Conservation (phyloP, 768 basidiomycete species). For the Phanerodontia chrysosporium region DNA sequence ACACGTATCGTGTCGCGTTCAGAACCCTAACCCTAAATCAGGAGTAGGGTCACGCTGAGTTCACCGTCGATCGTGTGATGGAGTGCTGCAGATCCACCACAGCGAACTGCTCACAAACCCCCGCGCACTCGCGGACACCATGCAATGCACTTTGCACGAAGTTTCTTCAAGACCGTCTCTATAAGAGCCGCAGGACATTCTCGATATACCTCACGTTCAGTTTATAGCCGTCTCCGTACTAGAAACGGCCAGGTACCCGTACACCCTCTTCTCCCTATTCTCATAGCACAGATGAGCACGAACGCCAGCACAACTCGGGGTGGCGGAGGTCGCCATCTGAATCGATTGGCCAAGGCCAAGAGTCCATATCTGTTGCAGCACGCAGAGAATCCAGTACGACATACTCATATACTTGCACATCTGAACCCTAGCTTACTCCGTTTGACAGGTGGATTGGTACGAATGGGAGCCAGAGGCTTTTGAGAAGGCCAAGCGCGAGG, state of each 20-base stretch:
- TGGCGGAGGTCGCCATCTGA: constrained; percentile 1
- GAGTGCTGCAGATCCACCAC: not conserved
- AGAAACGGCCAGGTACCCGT: not conserved
- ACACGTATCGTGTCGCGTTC: not conserved
- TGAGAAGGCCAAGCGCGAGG: constrained; percentile 21
- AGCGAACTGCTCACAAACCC: not conserved
- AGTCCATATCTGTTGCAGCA: constrained; percentile 25
- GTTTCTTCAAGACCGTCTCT: not conserved
- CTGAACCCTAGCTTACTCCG: too few species aligned
- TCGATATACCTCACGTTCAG: not conserved
- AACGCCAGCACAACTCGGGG: not conserved
- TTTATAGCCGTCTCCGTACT: not conserved
- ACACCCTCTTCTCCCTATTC: not conserved
- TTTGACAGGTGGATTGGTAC: constrained; percentile 25
- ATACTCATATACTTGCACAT: not conserved
- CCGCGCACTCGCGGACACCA: not conserved
- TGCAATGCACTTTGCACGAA: not conserved
- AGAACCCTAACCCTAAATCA: not conserved
- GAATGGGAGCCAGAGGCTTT: constrained; percentile 26
- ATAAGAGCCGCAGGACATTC: not conserved
- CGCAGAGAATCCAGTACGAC: constrained; percentile 21
- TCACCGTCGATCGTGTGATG: not conserved
- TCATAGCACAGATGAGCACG: not conserved
- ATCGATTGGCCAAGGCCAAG: constrained; percentile 17
- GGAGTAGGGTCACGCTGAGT: constrained; percentile 23